phyloP scores from a whole-genome alignment of 73 alveolate genomes.

The Paramecium octaurelia region DNA sequence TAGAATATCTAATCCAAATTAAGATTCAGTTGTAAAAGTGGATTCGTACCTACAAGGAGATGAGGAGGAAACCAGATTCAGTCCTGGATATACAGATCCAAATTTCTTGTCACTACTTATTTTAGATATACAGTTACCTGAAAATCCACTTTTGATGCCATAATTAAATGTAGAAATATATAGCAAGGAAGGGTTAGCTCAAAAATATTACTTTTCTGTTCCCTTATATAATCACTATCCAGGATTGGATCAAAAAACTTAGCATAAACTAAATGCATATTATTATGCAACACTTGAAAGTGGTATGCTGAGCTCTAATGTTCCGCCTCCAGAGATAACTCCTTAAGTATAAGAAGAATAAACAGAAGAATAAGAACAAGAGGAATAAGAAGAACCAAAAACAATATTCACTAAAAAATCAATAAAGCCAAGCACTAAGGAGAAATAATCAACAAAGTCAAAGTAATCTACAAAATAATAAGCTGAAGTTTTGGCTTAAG shows the following conservation, averaged over 20 bases:
- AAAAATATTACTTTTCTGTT: constrained; percentile 4
- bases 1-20: constrained; percentile 56
- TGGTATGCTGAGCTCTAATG: background rate
- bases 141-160: background rate
- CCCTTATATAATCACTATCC: background rate
- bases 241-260: background rate
- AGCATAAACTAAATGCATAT: background rate
- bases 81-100: constrained; percentile 26
- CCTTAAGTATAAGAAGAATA: background rate
- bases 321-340: background rate
- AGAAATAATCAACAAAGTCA: background rate
- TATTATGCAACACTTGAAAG: background rate
- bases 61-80: background rate
- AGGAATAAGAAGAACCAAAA: background rate
- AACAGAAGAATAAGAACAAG: background rate
- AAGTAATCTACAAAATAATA: background rate
- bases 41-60: background rate
- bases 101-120: background rate
- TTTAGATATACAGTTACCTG: background rate
- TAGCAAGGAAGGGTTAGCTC: background rate
- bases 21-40: constrained; percentile 15
- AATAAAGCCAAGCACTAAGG: background rate
- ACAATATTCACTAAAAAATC: constrained; percentile 1
- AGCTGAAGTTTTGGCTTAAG: background rate
- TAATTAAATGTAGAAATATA: constrained; percentile 32